These are phyloP conservation scores for Saccharata proteae DNA, from an alignment of 2,329 filamentous ascomycete species.

Conservation along the genomic window DNA sequence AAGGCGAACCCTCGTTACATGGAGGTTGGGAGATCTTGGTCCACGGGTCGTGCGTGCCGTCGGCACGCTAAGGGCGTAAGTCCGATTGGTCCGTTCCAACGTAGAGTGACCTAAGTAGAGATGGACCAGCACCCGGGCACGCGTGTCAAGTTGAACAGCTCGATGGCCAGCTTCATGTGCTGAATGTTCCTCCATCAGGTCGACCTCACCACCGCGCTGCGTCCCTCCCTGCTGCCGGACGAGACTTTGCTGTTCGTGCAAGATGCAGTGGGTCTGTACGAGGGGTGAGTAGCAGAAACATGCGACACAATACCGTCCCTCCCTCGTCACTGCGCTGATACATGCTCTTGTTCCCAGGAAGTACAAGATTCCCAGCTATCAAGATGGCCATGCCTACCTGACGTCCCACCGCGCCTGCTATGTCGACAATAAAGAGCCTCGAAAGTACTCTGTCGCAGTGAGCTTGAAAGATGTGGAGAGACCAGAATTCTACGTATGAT, in stretches of 20 bases:
- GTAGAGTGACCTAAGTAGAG: too few species aligned
- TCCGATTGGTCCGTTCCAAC: too few species aligned
- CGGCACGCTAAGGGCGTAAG: too few species aligned
- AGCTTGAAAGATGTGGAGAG: constrained; percentile 86
- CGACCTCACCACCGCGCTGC: constrained; percentile 90
- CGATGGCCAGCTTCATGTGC: too few species aligned
- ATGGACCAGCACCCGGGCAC: too few species aligned
- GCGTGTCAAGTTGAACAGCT: too few species aligned
- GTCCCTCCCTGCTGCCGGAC: constrained; percentile 83
- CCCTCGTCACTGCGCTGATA: neutral
- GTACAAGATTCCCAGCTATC: constrained; percentile 85
- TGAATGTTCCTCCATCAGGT: constrained; percentile 96
- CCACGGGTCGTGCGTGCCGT: too few species aligned
- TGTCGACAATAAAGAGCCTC: constrained; percentile 76
- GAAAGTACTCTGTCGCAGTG: constrained; percentile 71
- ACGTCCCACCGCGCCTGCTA: constrained; percentile 95
- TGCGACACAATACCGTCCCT: too few species aligned
- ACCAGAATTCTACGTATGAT: constrained; percentile 70
- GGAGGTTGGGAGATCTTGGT: too few species aligned
- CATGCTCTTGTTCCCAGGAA: constrained; percentile 46
- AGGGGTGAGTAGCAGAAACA: constrained; percentile 73
- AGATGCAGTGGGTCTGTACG: constrained; percentile 92
- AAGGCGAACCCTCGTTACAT: too few species aligned
- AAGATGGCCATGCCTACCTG: constrained; percentile 92
- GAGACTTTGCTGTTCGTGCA: constrained; percentile 94